Evolutionary conservation across 202 grass and related monocot genomes (phyloP).

Genomic region (Eragrostis tef): DNA sequence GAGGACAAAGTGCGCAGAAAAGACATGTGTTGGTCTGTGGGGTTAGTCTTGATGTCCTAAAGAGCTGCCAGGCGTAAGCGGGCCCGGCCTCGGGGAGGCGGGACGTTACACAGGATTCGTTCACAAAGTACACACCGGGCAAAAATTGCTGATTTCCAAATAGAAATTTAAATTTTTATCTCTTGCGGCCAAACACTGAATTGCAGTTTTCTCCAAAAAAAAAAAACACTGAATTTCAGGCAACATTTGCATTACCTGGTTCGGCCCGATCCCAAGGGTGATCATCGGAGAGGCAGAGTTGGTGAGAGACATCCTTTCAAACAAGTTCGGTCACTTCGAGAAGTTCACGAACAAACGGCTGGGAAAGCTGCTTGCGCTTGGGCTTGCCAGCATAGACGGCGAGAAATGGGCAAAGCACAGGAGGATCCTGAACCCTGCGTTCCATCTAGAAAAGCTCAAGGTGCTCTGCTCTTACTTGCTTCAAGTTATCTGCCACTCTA

Average conservation of each 20-base stretch:
- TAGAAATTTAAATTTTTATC: neutral
- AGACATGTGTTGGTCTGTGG: too few species aligned
- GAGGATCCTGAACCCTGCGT: constrained; percentile 85
- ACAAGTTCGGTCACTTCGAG: constrained; percentile 64
- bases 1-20: too few species aligned
- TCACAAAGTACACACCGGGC: neutral
- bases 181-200: neutral
- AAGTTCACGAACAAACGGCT: constrained; percentile 46
- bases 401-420: constrained; percentile 89
- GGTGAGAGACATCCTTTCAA: constrained; percentile 62
- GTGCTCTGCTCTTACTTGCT: constrained; percentile 33
- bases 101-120: neutral
- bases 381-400: constrained; percentile 53
- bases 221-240: constrained; percentile 50
- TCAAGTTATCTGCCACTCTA: neutral
- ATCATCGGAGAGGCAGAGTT: constrained; percentile 62
- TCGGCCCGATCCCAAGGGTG: constrained; percentile 57
- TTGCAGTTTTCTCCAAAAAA: too few species aligned
- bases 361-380: too few species aligned
- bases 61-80: too few species aligned
- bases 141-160: neutral
- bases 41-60: too few species aligned
- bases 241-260: constrained; percentile 64
- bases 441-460: constrained; percentile 81
- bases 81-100: too few species aligned